Evolutionary conservation across 805 yeast genomes (phyloP).

Genomic region (Candida fluviatilis): DNA sequence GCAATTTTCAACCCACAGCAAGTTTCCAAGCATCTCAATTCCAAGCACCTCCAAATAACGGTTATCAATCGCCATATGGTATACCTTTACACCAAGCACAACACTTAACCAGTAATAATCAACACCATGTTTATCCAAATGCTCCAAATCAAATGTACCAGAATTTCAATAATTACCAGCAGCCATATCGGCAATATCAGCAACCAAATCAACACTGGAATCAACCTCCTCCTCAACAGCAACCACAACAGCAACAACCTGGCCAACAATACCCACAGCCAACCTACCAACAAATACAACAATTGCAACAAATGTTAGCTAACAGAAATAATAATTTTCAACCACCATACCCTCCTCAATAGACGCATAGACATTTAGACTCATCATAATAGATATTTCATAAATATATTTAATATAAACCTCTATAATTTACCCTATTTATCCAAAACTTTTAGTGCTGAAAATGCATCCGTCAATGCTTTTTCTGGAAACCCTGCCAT

Average conservation of each 20-base stretch:
- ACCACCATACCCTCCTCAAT: slow-evolving; percentile 7
- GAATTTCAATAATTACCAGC: slow-evolving; percentile 3
- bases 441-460: slow-evolving; percentile 13
- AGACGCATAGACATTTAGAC: slow-evolving; percentile 13
- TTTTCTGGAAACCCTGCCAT: slow-evolving; percentile 71
- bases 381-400: background rate
- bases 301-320: slow-evolving; percentile 5
- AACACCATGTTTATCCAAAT: background rate
- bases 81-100: slow-evolving; percentile 19
- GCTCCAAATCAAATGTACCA: slow-evolving; percentile 1
- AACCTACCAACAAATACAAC: slow-evolving; percentile 6
- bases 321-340: slow-evolving; percentile 6
- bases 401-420: slow-evolving; percentile 1
- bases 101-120: slow-evolving; percentile 7
- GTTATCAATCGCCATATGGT: slow-evolving; percentile 18
- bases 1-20: slow-evolving; percentile 7
- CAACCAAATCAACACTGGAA: slow-evolving; percentile 6
- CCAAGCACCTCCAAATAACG: slow-evolving; percentile 3
- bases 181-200: slow-evolving; percentile 7
- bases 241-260: slow-evolving; percentile 5
- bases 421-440: slow-evolving; percentile 5
- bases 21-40: slow-evolving; percentile 9
- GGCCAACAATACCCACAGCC: slow-evolving; percentile 6
- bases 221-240: slow-evolving; percentile 7
- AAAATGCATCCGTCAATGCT: slow-evolving; percentile 52